phyloP scores from a whole-genome alignment of 2,329 filamentous ascomycete genomes.

The Aspergillus jensenii region DNA sequence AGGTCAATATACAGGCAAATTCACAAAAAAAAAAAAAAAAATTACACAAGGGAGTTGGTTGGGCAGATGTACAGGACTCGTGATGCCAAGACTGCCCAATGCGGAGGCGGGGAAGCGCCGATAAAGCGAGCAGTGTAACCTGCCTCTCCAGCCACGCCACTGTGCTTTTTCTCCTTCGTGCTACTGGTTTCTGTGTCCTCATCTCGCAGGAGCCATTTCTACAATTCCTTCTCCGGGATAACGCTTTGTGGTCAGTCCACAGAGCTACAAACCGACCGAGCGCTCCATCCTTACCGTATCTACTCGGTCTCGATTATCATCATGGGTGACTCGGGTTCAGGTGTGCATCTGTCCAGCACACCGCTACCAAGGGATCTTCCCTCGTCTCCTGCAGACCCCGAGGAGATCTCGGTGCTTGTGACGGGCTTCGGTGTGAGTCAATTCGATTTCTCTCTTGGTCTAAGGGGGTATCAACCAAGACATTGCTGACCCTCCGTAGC shows the following conservation, averaged over 20 bases:
- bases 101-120: conserved; percentile 14
- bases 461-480: conserved; percentile 1
- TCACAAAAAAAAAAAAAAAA: no score
- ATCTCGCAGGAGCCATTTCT: neutral
- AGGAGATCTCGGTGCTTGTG: conserved; percentile 35
- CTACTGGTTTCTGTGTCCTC: conserved; percentile 1
- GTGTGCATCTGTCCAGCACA: conserved; percentile 14
- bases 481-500: conserved; percentile 48
- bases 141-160: neutral
- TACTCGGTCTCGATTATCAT: neutral
- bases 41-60: neutral
- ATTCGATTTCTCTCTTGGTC: conserved; percentile 10
- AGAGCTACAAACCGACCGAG: neutral
- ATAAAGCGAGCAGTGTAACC: neutral
- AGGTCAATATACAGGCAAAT: no score
- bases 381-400: conserved; percentile 16
- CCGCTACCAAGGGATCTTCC: conserved; percentile 16
- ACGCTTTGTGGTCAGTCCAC: neutral
- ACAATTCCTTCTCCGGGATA: neutral
- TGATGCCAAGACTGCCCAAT: conserved; percentile 19
- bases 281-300: neutral
- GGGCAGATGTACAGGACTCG: conserved; percentile 5
- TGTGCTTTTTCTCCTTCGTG: conserved; percentile 3
- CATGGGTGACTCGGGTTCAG: conserved; percentile 36
- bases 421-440: conserved; percentile 33